Evolutionary conservation across 129 eudicot genomes (phyloP).

Genomic region (Lactuca saligna): DNA sequence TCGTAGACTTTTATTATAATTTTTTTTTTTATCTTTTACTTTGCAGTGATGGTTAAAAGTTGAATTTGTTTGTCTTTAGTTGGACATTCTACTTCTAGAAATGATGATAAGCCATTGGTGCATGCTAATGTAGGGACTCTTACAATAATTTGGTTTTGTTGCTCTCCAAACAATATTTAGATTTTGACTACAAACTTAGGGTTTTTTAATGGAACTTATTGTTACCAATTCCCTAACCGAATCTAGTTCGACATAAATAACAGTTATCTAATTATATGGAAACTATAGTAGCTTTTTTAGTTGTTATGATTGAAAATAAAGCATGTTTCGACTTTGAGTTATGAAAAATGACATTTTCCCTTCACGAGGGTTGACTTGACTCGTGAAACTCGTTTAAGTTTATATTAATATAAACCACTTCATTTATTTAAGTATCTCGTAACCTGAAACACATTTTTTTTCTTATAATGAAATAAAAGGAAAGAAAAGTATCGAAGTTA

Average conservation of each 20-base stretch:
- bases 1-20: slow-evolving; percentile 3
- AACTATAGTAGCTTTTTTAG: background rate
- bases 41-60: slow-evolving; percentile 27
- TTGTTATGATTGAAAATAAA: background rate
- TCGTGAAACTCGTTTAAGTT: background rate
- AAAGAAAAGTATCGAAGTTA: background rate
- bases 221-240: slow-evolving; percentile 2
- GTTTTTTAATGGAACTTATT: background rate
- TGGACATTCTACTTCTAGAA: slow-evolving; percentile 28
- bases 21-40: slow-evolving; percentile 18
- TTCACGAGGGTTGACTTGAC: background rate
- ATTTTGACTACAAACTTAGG: slow-evolving; percentile 11
- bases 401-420: no score
- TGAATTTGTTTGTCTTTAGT: slow-evolving; percentile 39
- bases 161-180: slow-evolving; percentile 15
- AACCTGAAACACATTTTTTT: background rate
- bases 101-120: slow-evolving; percentile 35
- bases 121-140: slow-evolving; percentile 48
- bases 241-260: background rate
- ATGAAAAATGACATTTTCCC: background rate
- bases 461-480: background rate
- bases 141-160: slow-evolving; percentile 31
- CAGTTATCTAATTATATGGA: background rate
- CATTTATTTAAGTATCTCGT: background rate
- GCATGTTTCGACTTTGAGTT: background rate